Evolutionary conservation across 768 basidiomycete species (phyloP), one percentile per base, ranked within the genome.

Genomic region (Auricularia sp.): DNA sequence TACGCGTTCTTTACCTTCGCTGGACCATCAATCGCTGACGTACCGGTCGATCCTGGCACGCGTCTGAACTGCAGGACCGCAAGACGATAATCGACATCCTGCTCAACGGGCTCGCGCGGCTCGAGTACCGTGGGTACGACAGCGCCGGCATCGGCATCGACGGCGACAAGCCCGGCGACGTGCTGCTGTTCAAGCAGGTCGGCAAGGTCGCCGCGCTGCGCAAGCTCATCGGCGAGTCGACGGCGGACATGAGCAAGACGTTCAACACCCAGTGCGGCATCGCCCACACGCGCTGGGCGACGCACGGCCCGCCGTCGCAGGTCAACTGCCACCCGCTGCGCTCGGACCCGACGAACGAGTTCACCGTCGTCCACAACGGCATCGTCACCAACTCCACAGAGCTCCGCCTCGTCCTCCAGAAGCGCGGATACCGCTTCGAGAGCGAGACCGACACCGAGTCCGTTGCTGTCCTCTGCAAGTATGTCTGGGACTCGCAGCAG

Each of bases 211-310:
- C 88, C 56, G 87, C 88, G 34, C 83, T 99, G 62, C 89, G 93
- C 75, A 90, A 96, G 80, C 85, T 88, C 77, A 94, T 97, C 72
- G 84, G 87, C 47, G 78, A 79, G 64, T 85, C 91, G 35, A 74
- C 72, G 67, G 71, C 93, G 70, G 83, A 96, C 74, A 86, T 89
- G 65, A 77, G 81, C 72, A 93, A 91, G 80, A 81, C 83, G 43
- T 87, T 84, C 76, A 73, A 92, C 62, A 86, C 87, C 51, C 94
- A 98, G 77, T 93, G 95, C 56, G 93, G 93, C 44, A 98, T 99
- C 77, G 96, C 96, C 12, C 97, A 99, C 78, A 99, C 97, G 12
- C 91, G 97, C 68, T 99, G 97, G 97, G 97, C 97, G 2, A 99
- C 97, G 21, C 97, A 99, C 73, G 97, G 97, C 43, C 84, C 87